Percentiles rank a stretch among this genome's conserved stretches.
Evolutionary conservation across 352 stramenopile genomes (phyloP).

Genomic region (Phytophthora pistaciae): DNA sequence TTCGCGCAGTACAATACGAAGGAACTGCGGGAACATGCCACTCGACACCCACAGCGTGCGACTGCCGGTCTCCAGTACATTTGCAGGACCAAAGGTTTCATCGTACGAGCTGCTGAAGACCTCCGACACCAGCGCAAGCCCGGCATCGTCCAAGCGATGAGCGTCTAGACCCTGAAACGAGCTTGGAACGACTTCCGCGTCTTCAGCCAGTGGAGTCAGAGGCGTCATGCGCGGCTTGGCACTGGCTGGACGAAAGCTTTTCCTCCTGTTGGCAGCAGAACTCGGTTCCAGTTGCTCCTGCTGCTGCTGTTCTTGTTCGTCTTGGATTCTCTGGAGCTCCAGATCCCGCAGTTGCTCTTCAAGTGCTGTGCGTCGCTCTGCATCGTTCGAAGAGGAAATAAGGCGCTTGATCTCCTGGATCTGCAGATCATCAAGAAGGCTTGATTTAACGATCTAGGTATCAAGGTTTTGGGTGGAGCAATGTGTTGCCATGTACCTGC

Average conservation of each 20-base stretch:
- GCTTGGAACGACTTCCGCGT: slow-evolving; percentile 64
- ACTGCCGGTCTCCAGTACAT: slow-evolving; percentile 64
- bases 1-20: slow-evolving; percentile 70
- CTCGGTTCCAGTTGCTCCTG: slow-evolving; percentile 10
- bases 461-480: neutral
- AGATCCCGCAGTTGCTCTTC: slow-evolving; percentile 79
- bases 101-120: slow-evolving; percentile 78
- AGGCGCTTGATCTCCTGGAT: slow-evolving; percentile 84
- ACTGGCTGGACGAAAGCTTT: slow-evolving; percentile 76
- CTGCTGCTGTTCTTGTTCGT: slow-evolving; percentile 39
- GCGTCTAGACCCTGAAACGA: slow-evolving; percentile 55
- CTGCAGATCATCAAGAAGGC: slow-evolving; percentile 25
- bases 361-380: slow-evolving; percentile 57
- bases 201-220: slow-evolving; percentile 67
- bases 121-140: slow-evolving; percentile 57
- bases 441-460: neutral
- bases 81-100: slow-evolving; percentile 50
- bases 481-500: slow-evolving; percentile 46
- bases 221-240: slow-evolving; percentile 66
- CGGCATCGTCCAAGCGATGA: slow-evolving; percentile 46
- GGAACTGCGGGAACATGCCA: slow-evolving; percentile 79
- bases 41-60: slow-evolving; percentile 74
- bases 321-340: slow-evolving; percentile 64
- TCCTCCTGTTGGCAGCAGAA: slow-evolving; percentile 39
- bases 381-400: slow-evolving; percentile 76